Conservation (phyloP, 495 filamentous ascomycete genomes). For the Tuber microsphaerosporum region DNA sequence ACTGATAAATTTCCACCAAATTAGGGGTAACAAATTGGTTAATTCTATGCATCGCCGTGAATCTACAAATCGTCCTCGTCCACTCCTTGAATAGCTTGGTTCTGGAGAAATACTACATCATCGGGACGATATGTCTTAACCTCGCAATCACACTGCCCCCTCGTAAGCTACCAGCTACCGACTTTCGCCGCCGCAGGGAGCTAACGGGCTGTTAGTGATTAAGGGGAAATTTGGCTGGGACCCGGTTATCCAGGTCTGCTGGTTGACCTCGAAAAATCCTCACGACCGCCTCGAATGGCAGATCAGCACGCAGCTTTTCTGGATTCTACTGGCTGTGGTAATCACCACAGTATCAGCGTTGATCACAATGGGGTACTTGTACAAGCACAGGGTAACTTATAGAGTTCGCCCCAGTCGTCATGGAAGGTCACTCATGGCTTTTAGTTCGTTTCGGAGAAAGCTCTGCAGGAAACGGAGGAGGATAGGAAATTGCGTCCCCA, state of each 20-base stretch:
- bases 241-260: constrained; percentile 29
- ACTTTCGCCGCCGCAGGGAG: neutral
- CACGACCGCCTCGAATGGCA: constrained; percentile 29
- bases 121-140: constrained; percentile 25
- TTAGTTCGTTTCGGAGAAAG: constrained; percentile 13
- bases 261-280: constrained; percentile 16
- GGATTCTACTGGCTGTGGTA: constrained; percentile 28
- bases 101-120: constrained; percentile 33
- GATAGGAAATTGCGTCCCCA: neutral
- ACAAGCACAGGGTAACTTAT: constrained; percentile 25
- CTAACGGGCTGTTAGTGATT: constrained; percentile 17
- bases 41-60: constrained; percentile 30
- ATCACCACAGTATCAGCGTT: constrained; percentile 21
- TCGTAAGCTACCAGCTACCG: constrained; percentile 12
- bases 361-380: constrained; percentile 21
- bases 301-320: constrained; percentile 32
- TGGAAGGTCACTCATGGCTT: neutral
- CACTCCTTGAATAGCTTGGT: constrained; percentile 23
- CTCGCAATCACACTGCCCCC: constrained; percentile 26
- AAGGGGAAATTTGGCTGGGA: constrained; percentile 36
- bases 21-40: constrained; percentile 34
- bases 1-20: neutral
- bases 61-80: constrained; percentile 34
- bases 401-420: neutral
- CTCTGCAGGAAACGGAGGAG: neutral